A percentile compares a stretch with the other conserved stretches of the same genome.
These are phyloP conservation scores for Kurtzmaniella quercitrusa DNA, from an alignment of 1,139 yeast genomes.

Conservation along the genomic window DNA sequence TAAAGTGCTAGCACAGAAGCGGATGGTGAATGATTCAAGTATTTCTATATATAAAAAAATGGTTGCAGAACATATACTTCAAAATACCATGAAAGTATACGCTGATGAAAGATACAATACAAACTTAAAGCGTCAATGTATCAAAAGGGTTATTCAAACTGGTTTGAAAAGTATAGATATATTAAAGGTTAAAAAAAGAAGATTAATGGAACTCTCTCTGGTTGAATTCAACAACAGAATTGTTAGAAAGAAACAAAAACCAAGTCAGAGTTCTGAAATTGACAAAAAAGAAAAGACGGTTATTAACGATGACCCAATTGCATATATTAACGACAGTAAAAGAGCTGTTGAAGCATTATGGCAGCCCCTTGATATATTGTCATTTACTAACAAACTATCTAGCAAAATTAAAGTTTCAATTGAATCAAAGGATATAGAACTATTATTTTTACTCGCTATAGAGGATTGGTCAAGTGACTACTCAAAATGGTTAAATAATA, in stretches of 20 bases:
- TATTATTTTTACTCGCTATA: conserved; percentile 37
- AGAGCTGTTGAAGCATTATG: conserved; percentile 34
- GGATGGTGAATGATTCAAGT: conserved; percentile 35
- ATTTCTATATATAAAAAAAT: conserved; percentile 56
- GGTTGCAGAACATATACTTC: conserved; percentile 46
- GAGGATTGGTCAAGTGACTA: conserved; percentile 40
- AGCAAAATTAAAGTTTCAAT: conserved; percentile 18
- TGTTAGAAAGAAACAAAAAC: conserved; percentile 12
- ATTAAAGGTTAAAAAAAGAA: conserved; percentile 22
- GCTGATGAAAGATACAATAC: conserved; percentile 32
- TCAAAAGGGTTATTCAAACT: conserved; percentile 19
- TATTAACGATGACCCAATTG: conserved; percentile 2
- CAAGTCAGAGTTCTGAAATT: neutral
- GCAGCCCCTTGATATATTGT: conserved; percentile 33
- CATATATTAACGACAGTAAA: conserved; percentile 22
- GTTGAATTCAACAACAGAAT: conserved; percentile 30
- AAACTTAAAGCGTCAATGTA: conserved; percentile 20
- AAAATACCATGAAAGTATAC: conserved; percentile 34
- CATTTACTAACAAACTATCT: conserved; percentile 21
- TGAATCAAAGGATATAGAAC: conserved; percentile 15
- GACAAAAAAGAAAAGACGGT: neutral
- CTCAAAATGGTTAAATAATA: conserved; percentile 45
- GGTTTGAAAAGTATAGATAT: conserved; percentile 22
- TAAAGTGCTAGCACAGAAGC: conserved; percentile 20
- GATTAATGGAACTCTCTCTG: conserved; percentile 26